Conservation (phyloP, 139 green algal species). For the Nannochloris sp. region DNA sequence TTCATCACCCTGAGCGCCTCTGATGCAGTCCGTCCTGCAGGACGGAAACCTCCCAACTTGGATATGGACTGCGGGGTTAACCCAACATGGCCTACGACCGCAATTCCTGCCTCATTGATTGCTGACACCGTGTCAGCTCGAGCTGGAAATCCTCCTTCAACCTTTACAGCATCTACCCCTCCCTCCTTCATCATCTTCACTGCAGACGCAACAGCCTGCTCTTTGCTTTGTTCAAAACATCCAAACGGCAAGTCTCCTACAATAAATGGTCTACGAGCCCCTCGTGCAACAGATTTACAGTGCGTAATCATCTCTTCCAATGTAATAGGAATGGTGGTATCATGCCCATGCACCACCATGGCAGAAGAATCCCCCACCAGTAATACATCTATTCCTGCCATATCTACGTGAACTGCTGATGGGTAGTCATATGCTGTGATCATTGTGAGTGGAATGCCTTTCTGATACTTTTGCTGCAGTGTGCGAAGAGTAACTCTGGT, state of each 20-base stretch:
- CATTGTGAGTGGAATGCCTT: constrained; percentile 75
- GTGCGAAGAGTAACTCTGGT: constrained; percentile 74
- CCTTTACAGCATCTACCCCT: constrained; percentile 92
- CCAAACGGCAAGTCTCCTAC: constrained; percentile 89
- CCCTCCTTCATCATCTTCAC: constrained; percentile 94
- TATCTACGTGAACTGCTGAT: constrained; percentile 91
- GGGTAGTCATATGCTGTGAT: constrained; percentile 99
- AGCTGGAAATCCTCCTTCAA: constrained; percentile 72
- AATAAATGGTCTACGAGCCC: constrained; percentile 49
- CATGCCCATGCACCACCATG: constrained; percentile 99
- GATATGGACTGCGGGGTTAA: constrained; percentile 79
- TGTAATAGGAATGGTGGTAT: constrained; percentile 96
- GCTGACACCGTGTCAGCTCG: constrained; percentile 60
- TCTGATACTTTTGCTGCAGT: constrained; percentile 71
- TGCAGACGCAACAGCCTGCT: constrained; percentile 61
- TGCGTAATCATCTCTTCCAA: constrained; percentile 96
- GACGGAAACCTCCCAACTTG: constrained; percentile 82
- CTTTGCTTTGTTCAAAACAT: constrained; percentile 65
- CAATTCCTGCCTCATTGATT: constrained; percentile 84
- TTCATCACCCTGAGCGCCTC: constrained; percentile 63
- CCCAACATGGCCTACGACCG: constrained; percentile 97
- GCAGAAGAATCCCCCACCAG: constrained; percentile 91
- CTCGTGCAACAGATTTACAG: constrained; percentile 76
- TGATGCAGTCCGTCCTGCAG: constrained; percentile 65
- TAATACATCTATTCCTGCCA: constrained; percentile 82